These are phyloP conservation scores for Yueomyces sinensis DNA, from an alignment of 805 yeast species.

Conservation along the genomic window DNA sequence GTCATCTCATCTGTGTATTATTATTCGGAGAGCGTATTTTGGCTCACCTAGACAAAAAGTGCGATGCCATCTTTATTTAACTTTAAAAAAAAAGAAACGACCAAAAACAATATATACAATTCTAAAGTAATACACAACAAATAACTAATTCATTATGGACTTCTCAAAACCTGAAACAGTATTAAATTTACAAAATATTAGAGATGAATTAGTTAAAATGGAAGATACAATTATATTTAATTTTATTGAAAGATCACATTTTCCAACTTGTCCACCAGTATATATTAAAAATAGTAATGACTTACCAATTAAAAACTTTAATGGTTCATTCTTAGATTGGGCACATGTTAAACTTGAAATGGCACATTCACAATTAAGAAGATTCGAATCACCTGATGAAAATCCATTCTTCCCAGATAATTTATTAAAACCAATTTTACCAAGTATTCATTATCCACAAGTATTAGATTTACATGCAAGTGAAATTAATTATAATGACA, in stretches of 20 bases:
- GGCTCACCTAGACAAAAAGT: no score
- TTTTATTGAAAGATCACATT: conserved; percentile 87
- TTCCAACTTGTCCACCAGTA: conserved; percentile 59
- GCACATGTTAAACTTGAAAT: conserved; percentile 61
- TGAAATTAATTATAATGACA: conserved; percentile 62
- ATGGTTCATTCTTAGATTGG: conserved; percentile 85
- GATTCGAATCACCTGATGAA: conserved; percentile 93
- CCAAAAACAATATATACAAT: no score
- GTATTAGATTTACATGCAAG: conserved; percentile 62
- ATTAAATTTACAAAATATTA: conserved; percentile 65
- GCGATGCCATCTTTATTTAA: no score
- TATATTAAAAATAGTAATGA: conserved; percentile 39
- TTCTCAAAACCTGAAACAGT: conserved; percentile 75
- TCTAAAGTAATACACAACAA: no score
- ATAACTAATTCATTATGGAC: conserved; percentile 65
- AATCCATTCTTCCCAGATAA: conserved; percentile 71
- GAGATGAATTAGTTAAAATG: conserved; percentile 79
- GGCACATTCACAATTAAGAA: conserved; percentile 64
- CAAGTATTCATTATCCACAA: conserved; percentile 66
- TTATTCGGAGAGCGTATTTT: no score
- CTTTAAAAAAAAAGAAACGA: no score
- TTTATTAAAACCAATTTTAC: conserved; percentile 56
- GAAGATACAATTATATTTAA: conserved; percentile 92
- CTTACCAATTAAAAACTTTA: conserved; percentile 48
- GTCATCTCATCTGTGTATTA: no score